Percentiles rank a stretch among this genome's conserved stretches.
phyloP scores from a whole-genome alignment of 208 protist species.

The Leishmania aethiopica region DNA sequence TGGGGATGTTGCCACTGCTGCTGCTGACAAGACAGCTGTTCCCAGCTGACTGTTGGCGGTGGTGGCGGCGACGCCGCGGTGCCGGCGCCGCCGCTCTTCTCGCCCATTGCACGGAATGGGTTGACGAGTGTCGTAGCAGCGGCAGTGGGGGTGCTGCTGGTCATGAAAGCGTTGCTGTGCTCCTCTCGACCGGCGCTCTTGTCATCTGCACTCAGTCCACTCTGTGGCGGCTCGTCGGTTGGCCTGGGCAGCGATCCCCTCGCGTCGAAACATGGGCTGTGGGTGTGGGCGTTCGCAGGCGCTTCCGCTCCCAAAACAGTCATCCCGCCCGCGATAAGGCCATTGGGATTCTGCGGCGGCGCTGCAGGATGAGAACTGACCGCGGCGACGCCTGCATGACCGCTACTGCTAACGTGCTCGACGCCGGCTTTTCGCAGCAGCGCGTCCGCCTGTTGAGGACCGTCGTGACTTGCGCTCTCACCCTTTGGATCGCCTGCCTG shows the following conservation, averaged over 20 bases:
- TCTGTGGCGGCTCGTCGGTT: neutral
- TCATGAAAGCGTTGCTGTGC: neutral
- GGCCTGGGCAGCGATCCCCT: constrained; percentile 21
- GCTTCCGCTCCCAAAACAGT: neutral
- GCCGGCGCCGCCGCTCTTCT: neutral
- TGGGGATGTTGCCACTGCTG: neutral
- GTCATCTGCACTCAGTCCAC: neutral
- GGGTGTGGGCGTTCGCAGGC: neutral
- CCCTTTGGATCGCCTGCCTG: neutral
- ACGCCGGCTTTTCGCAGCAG: neutral
- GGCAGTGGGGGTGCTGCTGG: neutral
- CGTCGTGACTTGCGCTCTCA: neutral
- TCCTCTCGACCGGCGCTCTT: neutral
- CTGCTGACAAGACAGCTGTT: neutral
- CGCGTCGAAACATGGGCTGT: constrained; percentile 11
- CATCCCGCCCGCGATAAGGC: constrained; percentile 6
- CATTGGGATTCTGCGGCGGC: neutral
- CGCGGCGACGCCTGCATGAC: neutral
- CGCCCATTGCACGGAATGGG: neutral
- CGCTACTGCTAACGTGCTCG: neutral
- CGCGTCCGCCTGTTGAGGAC: neutral
- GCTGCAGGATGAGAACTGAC: neutral
- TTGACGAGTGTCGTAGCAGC: neutral
- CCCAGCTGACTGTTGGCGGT: neutral
- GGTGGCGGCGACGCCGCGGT: neutral